A percentile compares a stretch with the other conserved stretches of the same genome.
These are phyloP conservation scores for Pleurostoma richardsiae DNA, from an alignment of 2,329 filamentous ascomycete genomes.

Conservation along the genomic window DNA sequence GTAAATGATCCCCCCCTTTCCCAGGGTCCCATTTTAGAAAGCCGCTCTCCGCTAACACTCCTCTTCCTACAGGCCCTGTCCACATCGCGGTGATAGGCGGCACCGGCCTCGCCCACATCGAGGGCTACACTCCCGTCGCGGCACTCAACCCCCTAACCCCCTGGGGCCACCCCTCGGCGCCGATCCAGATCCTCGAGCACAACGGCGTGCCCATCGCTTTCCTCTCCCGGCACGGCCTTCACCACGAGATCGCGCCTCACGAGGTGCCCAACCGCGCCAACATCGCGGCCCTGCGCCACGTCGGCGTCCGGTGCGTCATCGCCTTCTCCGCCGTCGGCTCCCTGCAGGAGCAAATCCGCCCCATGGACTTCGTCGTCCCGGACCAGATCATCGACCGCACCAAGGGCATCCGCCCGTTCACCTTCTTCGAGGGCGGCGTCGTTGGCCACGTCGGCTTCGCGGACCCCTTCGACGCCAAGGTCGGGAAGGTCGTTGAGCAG, in stretches of 20 bases:
- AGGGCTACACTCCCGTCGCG: slow-evolving; percentile 81
- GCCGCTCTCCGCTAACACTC: slow-evolving; percentile 2
- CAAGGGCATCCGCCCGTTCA: slow-evolving; percentile 90
- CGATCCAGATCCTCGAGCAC: slow-evolving; percentile 86
- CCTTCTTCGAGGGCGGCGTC: slow-evolving; percentile 89
- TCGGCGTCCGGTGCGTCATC: slow-evolving; percentile 87
- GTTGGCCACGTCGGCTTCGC: slow-evolving; percentile 95
- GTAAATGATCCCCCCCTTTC: slow-evolving; percentile 29
- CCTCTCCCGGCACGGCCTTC: slow-evolving; percentile 81
- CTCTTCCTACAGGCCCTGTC: slow-evolving; percentile 50
- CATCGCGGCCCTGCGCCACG: slow-evolving; percentile 88
- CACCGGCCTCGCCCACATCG: slow-evolving; percentile 83
- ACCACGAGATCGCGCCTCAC: slow-evolving; percentile 88
- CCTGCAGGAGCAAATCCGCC: slow-evolving; percentile 86
- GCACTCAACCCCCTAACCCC: slow-evolving; percentile 73
- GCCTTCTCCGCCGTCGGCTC: slow-evolving; percentile 94
- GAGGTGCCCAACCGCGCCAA: slow-evolving; percentile 95
- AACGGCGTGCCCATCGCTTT: slow-evolving; percentile 80
- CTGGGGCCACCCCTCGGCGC: slow-evolving; percentile 74
- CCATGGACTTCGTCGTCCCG: slow-evolving; percentile 93
- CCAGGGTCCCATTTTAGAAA: background rate
- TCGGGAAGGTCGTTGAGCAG: slow-evolving; percentile 70
- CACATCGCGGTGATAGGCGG: slow-evolving; percentile 89
- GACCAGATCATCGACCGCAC: slow-evolving; percentile 97
- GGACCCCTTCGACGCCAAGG: slow-evolving; percentile 81